Percentiles rank a stretch among this genome's conserved stretches.
These are phyloP conservation scores for Pichia sp. DNA, from an alignment of 1,139 yeast genomes.

Conservation along the genomic window DNA sequence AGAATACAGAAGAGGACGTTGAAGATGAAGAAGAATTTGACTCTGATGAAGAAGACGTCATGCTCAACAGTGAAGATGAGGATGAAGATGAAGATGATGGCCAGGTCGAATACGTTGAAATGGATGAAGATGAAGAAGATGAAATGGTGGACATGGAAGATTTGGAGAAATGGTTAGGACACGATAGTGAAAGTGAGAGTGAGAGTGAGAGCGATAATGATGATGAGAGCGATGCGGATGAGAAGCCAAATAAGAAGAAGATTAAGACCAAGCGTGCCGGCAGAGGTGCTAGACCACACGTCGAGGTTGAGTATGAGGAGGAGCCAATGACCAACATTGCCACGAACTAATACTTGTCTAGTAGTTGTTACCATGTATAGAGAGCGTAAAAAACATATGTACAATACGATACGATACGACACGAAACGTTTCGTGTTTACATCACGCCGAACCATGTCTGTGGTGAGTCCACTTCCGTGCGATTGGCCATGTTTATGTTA, in stretches of 20 bases:
- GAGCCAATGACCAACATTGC: constrained; percentile 29
- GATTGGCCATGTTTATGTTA: too few species aligned
- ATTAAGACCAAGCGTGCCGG: constrained; percentile 51
- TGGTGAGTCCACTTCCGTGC: too few species aligned
- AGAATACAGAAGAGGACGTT: constrained; percentile 54
- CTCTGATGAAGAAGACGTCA: constrained; percentile 26
- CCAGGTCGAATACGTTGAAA: constrained; percentile 80
- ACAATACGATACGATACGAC: too few species aligned
- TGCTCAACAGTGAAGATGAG: constrained; percentile 32
- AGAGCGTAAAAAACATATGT: too few species aligned
- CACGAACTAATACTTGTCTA: too few species aligned
- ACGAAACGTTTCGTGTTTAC: too few species aligned
- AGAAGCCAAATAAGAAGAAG: constrained; percentile 28
- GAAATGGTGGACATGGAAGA: constrained; percentile 91
- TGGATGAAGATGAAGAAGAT: constrained; percentile 63
- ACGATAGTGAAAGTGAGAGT: constrained; percentile 31
- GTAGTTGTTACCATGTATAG: too few species aligned
- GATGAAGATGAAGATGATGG: constrained; percentile 63
- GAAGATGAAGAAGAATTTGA: constrained; percentile 30
- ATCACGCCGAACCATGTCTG: too few species aligned
- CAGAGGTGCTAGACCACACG: constrained; percentile 54
- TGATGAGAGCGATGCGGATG: constrained; percentile 30
- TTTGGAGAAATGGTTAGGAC: constrained; percentile 83
- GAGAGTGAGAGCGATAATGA: constrained; percentile 22
- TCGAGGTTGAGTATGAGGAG: constrained; percentile 77